Conservation (phyloP, 1,284 basidiomycete genomes). For the Thecaphora thlaspeos region DNA sequence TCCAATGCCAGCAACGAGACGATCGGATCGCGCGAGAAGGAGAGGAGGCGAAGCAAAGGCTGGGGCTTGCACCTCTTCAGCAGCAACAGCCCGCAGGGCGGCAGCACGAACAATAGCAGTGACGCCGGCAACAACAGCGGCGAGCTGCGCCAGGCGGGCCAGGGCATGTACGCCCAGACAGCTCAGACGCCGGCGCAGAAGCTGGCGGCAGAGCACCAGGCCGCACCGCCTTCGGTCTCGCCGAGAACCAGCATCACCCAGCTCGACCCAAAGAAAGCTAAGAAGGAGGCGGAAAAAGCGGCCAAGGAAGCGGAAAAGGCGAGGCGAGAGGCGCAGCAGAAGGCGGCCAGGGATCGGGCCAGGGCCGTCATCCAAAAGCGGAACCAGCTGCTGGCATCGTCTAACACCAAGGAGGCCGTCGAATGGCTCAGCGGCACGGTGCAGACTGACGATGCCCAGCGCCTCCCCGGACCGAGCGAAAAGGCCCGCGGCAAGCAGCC, state of each 20-base stretch:
- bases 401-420: conserved; percentile 45
- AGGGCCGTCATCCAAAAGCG: conserved; percentile 94
- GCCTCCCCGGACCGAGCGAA: conserved; percentile 28
- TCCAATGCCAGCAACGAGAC: conserved; percentile 38
- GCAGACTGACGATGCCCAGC: conserved; percentile 15
- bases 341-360: conserved; percentile 74
- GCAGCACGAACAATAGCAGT: background rate
- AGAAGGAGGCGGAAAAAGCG: conserved; percentile 83
- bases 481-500: conserved; percentile 49
- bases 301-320: conserved; percentile 81
- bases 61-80: conserved; percentile 39
- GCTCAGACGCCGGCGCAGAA: conserved; percentile 38
- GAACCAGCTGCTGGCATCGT: conserved; percentile 44
- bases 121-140: conserved; percentile 3
- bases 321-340: conserved; percentile 74
- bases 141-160: no score
- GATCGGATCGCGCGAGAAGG: conserved; percentile 32
- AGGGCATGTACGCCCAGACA: conserved; percentile 5
- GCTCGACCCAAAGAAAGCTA: conserved; percentile 76
- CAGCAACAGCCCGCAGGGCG: conserved; percentile 4
- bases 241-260: conserved; percentile 57
- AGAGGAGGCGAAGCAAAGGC: conserved; percentile 29
- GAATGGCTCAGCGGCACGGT: conserved; percentile 43
- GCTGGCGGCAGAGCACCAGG: conserved; percentile 33
- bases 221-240: conserved; percentile 56